Base-by-base conservation (phyloP, 768 basidiomycete genomes). In the Exsudoporus frostii region DNA sequence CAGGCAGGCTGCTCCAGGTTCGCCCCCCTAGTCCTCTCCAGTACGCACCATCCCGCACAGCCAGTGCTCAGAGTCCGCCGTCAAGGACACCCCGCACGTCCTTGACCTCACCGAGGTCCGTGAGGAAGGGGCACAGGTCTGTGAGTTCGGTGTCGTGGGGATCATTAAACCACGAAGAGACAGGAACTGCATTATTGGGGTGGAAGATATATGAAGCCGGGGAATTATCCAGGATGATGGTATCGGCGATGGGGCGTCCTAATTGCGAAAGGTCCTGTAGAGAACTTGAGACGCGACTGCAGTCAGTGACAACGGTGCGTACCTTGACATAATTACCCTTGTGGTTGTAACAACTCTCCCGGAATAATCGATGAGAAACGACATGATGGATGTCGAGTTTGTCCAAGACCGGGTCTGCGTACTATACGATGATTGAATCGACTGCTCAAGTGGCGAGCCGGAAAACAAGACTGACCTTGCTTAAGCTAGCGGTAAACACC, bases 241-340 rank as follows among this genome's bases (percentile, higher is more conserved):
- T 92, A 65, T 96, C 92, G 43, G 84, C 80, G 60, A 97, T 92
- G 7, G 92, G 92, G 27, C 97, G 87, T 44, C 97, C 97, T 48
- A 99, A 79, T 73, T 98, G 97, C 20, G 97, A 99, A 33, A 99
- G 77, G 71, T 99, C 96, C 94, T 98, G 63, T n/a, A 46, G n/a
- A 45, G 11, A 51, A 33, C 11, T 19, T 58, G 25, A 63, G 50
- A 50, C 27, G 14, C 15, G 13, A 20, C 24, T 38, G 27, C 14
- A 10, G 15, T 27, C 37, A 32, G n/a, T 32, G 47, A 30, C 40
- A 19, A n/a, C 24, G 15, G 8, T 19, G 58, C 78, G 38, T 54
- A 94, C 95, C 84, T 99, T 99, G 73, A 99, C 96, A 70, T 98
- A 99, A 75, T 96, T 98, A 39, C 96, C 96, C 72, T 90, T 90